These are phyloP conservation scores for Ailanthus altissimus DNA, from an alignment of 345 rosid species.

Conservation along the genomic window DNA sequence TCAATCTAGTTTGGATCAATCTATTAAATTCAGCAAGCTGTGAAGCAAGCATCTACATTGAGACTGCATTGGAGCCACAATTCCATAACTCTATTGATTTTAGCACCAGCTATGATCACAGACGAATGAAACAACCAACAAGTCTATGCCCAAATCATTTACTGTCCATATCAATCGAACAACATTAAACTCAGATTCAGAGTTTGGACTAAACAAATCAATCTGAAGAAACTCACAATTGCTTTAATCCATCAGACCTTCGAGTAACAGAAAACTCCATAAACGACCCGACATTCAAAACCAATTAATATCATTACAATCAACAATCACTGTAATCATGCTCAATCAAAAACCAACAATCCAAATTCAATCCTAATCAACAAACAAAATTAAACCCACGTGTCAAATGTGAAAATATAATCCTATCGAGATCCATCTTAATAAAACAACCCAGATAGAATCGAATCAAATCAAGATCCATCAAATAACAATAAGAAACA, in stretches of 20 bases:
- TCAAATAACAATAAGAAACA: neutral
- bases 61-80: neutral
- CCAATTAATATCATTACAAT: neutral
- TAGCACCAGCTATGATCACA: neutral
- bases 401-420: neutral
- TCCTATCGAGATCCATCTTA: neutral
- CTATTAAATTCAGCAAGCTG: neutral
- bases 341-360: neutral
- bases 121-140: slow-evolving; percentile 1
- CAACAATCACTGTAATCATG: slow-evolving; percentile 13
- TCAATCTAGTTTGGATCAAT: neutral
- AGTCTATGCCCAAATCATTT: slow-evolving; percentile 6
- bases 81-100: neutral
- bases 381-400: slow-evolving; percentile 10
- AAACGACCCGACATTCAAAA: neutral
- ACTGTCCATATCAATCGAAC: neutral
- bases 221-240: slow-evolving; percentile 10
- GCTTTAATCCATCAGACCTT: slow-evolving; percentile 19
- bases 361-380: slow-evolving; percentile 16
- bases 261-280: neutral
- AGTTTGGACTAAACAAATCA: slow-evolving; percentile 14
- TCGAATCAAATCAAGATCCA: slow-evolving; percentile 29
- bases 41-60: neutral
- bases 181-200: slow-evolving; percentile 9
- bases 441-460: neutral